Evolutionary conservation across 1,139 yeast species (phyloP).

Genomic region (Keqinozyma sinolaborantium): DNA sequence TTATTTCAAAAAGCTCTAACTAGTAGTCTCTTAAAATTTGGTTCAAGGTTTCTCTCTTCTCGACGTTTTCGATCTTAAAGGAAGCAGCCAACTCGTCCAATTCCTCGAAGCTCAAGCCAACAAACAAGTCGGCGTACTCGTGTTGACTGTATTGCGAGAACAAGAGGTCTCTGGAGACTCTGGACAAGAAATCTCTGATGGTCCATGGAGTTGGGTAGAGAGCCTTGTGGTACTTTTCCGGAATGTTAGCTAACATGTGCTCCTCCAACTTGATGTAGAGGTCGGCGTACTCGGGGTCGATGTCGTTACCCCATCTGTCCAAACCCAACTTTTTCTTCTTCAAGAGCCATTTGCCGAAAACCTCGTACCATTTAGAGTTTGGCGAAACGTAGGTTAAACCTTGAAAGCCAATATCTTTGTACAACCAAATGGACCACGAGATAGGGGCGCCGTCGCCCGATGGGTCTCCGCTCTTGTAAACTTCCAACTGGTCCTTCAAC

Average conservation of each 20-base stretch:
- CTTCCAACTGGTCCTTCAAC: constrained; percentile 38
- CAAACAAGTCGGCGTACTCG: constrained; percentile 41
- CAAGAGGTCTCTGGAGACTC: constrained; percentile 37
- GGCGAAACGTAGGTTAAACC: constrained; percentile 43
- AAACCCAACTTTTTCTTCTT: constrained; percentile 41
- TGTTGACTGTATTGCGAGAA: constrained; percentile 37
- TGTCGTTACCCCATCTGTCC: constrained; percentile 47
- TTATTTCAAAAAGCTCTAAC: too few relatives aligned
- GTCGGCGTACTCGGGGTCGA: constrained; percentile 30
- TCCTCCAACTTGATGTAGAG: constrained; percentile 27
- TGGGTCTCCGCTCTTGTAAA: constrained; percentile 41
- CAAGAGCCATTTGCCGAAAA: constrained; percentile 34
- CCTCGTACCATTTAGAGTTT: constrained; percentile 34
- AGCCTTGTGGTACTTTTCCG: constrained; percentile 25
- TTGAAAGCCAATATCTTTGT: constrained; percentile 48
- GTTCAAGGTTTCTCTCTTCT: constrained; percentile 37
- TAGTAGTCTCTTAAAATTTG: constrained; percentile 26
- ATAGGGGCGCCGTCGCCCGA: constrained; percentile 40
- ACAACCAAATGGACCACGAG: constrained; percentile 49
- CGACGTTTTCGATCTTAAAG: constrained; percentile 41
- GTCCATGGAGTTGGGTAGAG: constrained; percentile 36
- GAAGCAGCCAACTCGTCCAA: constrained; percentile 46
- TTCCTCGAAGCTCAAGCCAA: constrained; percentile 34
- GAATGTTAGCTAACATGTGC: constrained; percentile 33
- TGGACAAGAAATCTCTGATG: constrained; percentile 26